Percentiles rank a stretch among this genome's conserved stretches.
phyloP scores from a whole-genome alignment of 2,329 filamentous ascomycete genomes.

The Fusarium nurragi region DNA sequence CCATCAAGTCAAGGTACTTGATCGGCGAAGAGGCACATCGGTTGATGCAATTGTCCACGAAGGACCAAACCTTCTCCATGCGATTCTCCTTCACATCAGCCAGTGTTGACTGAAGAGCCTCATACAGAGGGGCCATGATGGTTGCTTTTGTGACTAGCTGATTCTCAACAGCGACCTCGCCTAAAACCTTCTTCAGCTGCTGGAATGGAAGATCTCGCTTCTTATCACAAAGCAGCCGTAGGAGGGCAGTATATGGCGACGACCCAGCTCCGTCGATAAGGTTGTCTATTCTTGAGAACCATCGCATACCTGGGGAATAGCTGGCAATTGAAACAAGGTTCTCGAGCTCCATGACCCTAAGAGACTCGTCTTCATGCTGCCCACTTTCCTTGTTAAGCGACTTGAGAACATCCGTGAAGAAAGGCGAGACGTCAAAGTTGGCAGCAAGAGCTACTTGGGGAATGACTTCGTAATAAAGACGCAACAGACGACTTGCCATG shows the following conservation, averaged over 20 bases:
- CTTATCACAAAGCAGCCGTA: slow-evolving; percentile 57
- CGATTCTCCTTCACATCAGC: slow-evolving; percentile 27
- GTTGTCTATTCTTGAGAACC: slow-evolving; percentile 81
- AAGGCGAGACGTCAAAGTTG: slow-evolving; percentile 86
- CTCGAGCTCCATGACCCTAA: slow-evolving; percentile 78
- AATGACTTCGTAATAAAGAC: slow-evolving; percentile 84
- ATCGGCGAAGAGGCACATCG: slow-evolving; percentile 80
- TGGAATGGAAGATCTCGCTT: slow-evolving; percentile 47
- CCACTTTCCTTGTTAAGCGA: slow-evolving; percentile 65
- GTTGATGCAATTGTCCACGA: slow-evolving; percentile 84
- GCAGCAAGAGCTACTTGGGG: slow-evolving; percentile 83
- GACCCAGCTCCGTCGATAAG: slow-evolving; percentile 55
- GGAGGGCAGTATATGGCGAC: slow-evolving; percentile 77
- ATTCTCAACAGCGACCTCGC: slow-evolving; percentile 70
- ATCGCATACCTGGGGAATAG: slow-evolving; percentile 84
- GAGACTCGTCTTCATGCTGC: slow-evolving; percentile 59
- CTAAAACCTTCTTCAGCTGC: slow-evolving; percentile 65
- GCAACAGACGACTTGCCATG: slow-evolving; percentile 78
- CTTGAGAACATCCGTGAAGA: slow-evolving; percentile 74
- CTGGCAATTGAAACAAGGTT: slow-evolving; percentile 83
- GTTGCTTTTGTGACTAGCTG: slow-evolving; percentile 68
- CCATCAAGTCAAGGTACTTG: slow-evolving; percentile 80
- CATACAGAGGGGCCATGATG: slow-evolving; percentile 59
- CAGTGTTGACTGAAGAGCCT: slow-evolving; percentile 43
- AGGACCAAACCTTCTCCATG: slow-evolving; percentile 66